phyloP scores from a whole-genome alignment of 1,284 basidiomycete species.

The Ganoderma sinense region DNA sequence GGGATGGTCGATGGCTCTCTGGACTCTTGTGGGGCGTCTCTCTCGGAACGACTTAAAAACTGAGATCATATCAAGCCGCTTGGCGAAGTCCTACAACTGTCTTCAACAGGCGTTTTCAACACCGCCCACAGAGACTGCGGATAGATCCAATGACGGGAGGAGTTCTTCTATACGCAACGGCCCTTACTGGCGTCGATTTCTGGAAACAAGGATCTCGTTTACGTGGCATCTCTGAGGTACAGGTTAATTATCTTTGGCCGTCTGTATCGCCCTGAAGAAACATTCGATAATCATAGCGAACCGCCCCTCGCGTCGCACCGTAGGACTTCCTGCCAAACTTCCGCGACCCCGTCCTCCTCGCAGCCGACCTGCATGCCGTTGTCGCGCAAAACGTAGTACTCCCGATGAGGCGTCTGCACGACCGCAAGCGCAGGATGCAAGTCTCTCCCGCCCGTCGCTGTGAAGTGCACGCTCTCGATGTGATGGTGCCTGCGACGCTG shows the following conservation, averaged over 20 bases:
- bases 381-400: constrained; percentile 72
- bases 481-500: constrained; percentile 65
- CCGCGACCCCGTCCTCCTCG: constrained; percentile 73
- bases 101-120: neutral
- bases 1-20: neutral
- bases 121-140: neutral
- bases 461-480: constrained; percentile 77
- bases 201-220: neutral
- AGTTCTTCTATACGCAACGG: neutral
- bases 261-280: neutral
- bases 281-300: neutral
- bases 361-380: constrained; percentile 80
- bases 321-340: constrained; percentile 68
- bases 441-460: constrained; percentile 43
- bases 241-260: too few relatives aligned
- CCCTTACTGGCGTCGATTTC: neutral
- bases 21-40: neutral
- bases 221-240: neutral
- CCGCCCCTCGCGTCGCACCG: constrained; percentile 48
- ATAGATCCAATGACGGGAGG: neutral
- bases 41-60: neutral
- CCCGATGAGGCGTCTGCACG: constrained; percentile 70
- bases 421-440: constrained; percentile 71
- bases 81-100: neutral
- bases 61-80: neutral